Base-by-base conservation (phyloP, 75 land plant species). In the Larix kaempferi region DNA sequence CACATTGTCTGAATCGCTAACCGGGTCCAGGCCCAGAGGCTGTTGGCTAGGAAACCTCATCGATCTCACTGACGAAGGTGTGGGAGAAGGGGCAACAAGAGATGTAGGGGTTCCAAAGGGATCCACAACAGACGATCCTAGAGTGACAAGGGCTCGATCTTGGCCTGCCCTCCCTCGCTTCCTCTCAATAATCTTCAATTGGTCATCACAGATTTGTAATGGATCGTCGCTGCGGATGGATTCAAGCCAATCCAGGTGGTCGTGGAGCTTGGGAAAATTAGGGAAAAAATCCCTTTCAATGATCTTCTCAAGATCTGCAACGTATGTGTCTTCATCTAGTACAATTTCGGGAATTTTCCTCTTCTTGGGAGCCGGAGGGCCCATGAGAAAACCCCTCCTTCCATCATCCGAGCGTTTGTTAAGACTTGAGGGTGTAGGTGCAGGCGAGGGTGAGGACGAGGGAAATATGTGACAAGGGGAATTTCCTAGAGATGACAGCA, bases 261-360 rank as follows among this genome's bases (percentile, higher is more conserved):
- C 95, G 22, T 92, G 92, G 57, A 97, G 93, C 85, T 91, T 92
- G 15, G 94, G 93, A 26, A 97, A 85, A 77, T 94, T 94, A 39
- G 99, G 95, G 74, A 92, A 97, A 97, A 59, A 92, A n/a, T n/a
- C 98, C 11, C 98, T 88, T 79, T 97, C 99, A 58, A 94, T 86
- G 80, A 97, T 94, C 82, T 84, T 89, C 90, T 97, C 99, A 56
- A 97, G 93, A 4, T 92, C 89, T 7, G 88, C 92, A 0, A 97
- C 94, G 62, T 97, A 97, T 0, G 89, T 78, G 69, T 97, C 99
- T 80, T 97, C 99, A 64, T 94, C 99, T 3, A 86, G 22, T 16
- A 80, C 72, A 21, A 56, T 52, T 41, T 77, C 77, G 39, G 86
- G n/a, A 4, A 69, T 71, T 58, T 74, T 85, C 29, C 73, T 77